Percentiles rank a stretch among this genome's conserved stretches.
Evolutionary conservation across 2,329 filamentous ascomycete species (phyloP).

Genomic region (Pseudonectria buxi): DNA sequence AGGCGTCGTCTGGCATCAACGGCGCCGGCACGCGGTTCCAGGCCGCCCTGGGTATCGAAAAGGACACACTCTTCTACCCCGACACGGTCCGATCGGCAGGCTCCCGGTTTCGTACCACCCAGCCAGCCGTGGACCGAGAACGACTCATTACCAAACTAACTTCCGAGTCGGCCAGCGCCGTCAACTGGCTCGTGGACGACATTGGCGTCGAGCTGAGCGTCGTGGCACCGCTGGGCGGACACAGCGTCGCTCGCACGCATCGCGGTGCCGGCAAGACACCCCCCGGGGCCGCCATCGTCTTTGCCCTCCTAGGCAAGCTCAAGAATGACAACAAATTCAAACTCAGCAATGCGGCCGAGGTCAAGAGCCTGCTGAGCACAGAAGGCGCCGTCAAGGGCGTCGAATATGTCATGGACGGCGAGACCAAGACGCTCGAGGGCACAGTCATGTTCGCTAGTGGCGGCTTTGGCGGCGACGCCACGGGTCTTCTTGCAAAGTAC

Average conservation of each 20-base stretch:
- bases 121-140: constrained; percentile 28
- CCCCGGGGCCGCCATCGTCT: constrained; percentile 53
- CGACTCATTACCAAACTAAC: constrained; percentile 44
- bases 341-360: constrained; percentile 45
- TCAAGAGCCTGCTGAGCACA: constrained; percentile 41
- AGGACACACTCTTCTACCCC: constrained; percentile 40
- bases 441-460: constrained; percentile 55
- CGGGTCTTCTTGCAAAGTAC: constrained; percentile 48
- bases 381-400: constrained; percentile 42
- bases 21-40: constrained; percentile 55
- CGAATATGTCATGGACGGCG: constrained; percentile 35
- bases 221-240: constrained; percentile 54
- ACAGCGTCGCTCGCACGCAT: constrained; percentile 41
- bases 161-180: constrained; percentile 37
- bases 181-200: constrained; percentile 51
- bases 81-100: constrained; percentile 56
- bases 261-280: constrained; percentile 48
- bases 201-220: constrained; percentile 51
- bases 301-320: constrained; percentile 44
- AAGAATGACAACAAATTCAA: constrained; percentile 43
- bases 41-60: constrained; percentile 25
- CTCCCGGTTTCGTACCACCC: constrained; percentile 22
- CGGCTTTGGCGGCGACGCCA: constrained; percentile 56
- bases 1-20: constrained; percentile 61
- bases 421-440: constrained; percentile 30